Evolutionary conservation across 495 filamentous ascomycete species (phyloP).

Genomic region (Tetracladium setigerum): DNA sequence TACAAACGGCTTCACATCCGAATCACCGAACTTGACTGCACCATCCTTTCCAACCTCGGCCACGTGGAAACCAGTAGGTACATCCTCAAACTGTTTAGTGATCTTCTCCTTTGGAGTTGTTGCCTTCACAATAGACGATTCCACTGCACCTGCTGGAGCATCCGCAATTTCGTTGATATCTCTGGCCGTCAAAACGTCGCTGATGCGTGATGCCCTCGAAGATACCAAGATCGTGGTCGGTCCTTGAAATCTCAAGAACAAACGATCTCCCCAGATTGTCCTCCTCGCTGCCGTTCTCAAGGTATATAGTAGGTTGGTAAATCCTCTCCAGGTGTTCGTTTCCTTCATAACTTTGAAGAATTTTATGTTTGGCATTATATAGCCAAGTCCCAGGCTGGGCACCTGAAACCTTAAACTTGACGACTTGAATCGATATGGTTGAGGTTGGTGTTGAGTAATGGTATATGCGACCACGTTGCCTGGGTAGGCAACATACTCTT

Average conservation of each 20-base stretch:
- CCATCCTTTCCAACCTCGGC: slow-evolving; percentile 58
- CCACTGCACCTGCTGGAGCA: slow-evolving; percentile 49
- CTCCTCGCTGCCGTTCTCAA: slow-evolving; percentile 67
- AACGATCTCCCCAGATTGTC: slow-evolving; percentile 87
- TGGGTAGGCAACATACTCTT: slow-evolving; percentile 80
- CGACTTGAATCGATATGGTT: slow-evolving; percentile 78
- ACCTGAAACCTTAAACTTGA: slow-evolving; percentile 71
- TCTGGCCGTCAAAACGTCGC: slow-evolving; percentile 63
- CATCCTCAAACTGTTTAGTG: slow-evolving; percentile 23
- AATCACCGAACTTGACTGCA: slow-evolving; percentile 61
- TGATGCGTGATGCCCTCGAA: slow-evolving; percentile 64
- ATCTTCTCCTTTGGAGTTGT: slow-evolving; percentile 25
- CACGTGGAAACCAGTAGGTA: slow-evolving; percentile 37
- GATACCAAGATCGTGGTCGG: slow-evolving; percentile 81
- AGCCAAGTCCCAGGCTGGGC: slow-evolving; percentile 50
- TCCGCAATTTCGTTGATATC: slow-evolving; percentile 87
- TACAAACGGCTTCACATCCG: slow-evolving; percentile 45
- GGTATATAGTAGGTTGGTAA: slow-evolving; percentile 51
- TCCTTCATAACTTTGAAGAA: slow-evolving; percentile 65
- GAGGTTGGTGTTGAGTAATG: slow-evolving; percentile 61
- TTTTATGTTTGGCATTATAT: slow-evolving; percentile 50
- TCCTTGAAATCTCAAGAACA: slow-evolving; percentile 85
- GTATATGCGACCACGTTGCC: slow-evolving; percentile 88
- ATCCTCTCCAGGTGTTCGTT: slow-evolving; percentile 59
- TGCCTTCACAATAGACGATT: slow-evolving; percentile 38